Evolutionary conservation across 139 green algal species (phyloP), one percentile per base, ranked within the genome.

Genomic region (Coelastrella sp.): DNA sequence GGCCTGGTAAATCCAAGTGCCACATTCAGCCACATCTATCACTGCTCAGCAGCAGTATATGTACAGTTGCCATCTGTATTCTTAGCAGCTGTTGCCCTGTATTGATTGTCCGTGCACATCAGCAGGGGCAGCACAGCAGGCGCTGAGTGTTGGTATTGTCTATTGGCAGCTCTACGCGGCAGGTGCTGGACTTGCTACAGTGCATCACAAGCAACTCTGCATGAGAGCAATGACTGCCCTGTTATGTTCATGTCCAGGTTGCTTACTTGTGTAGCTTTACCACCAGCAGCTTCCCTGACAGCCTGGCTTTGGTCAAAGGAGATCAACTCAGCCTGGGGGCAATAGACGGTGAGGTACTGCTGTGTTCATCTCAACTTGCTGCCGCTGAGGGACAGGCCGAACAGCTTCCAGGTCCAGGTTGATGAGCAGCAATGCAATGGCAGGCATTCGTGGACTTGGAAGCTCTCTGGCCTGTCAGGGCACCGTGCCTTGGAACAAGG

Each of bases 241-340:
- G 75, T 25, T 82, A 1, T 58, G 8, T 57, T 60, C 25, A 66
- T 25, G n/a, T 24, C 35, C 93, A 98, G 95, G 96, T 99, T 15
- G 95, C 92, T 56, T 94, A 95, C 93, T 96, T 99, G 91, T 93
- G 93, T 0, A 93, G 92, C 35, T 99, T 99, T 93, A 96, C 97
- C 87, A 94, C 91, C 17, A 82, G 91, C 4, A 90, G 90, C 83
- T 97, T 98, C 89, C 97, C 97, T 8, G 95, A 97, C 91, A 95
- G 91, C 74, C 94, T 99, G 76, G 97, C 96, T 4, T 91, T 98
- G 8, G 95, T 94, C 84, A 98, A 97, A 89, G 96, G 96, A 59
- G 91, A 87, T 35, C 80, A 93, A 1, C 92, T 99, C 68, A 96
- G 94, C 27, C 97, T 99, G 70, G 98, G 97, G 76, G 96, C 93